Conservation (phyloP, 2,329 filamentous ascomycete genomes). For the Celoporthe dispersa region DNA sequence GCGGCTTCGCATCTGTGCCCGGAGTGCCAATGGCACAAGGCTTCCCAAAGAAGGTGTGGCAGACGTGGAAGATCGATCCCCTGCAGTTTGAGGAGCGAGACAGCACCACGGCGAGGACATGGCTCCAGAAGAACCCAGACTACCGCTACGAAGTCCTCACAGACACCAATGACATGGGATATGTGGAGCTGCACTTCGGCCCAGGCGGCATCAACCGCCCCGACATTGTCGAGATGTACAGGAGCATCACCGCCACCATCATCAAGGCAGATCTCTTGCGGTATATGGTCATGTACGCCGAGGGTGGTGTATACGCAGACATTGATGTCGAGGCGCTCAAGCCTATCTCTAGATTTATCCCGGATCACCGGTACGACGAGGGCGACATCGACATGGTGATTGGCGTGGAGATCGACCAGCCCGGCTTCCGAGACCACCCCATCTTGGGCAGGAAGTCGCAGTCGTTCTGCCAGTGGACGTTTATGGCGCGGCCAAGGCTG, state of each 20-base stretch:
- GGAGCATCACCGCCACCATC: conserved; percentile 64
- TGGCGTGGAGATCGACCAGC: conserved; percentile 73
- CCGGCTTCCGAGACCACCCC: conserved; percentile 64
- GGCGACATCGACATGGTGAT: conserved; percentile 73
- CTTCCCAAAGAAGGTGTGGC: conserved; percentile 75
- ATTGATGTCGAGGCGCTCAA: conserved; percentile 49
- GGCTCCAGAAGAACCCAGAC: conserved; percentile 68
- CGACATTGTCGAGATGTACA: conserved; percentile 67
- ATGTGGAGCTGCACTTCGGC: conserved; percentile 71
- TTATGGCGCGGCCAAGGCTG: conserved; percentile 69
- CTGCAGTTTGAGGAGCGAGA: conserved; percentile 69
- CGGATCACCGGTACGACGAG: conserved; percentile 64
- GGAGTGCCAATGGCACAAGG: conserved; percentile 24
- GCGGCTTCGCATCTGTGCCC: conserved; percentile 26
- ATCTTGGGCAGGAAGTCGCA: conserved; percentile 70
- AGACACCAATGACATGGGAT: conserved; percentile 68
- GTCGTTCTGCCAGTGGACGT: conserved; percentile 78
- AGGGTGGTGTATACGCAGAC: conserved; percentile 59
- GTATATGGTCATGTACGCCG: conserved; percentile 70
- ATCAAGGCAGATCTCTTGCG: conserved; percentile 69
- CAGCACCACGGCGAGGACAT: conserved; percentile 62
- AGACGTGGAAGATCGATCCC: conserved; percentile 75
- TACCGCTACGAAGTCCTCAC: conserved; percentile 73
- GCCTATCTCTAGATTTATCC: conserved; percentile 57
- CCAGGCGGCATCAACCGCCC: conserved; percentile 66